These are phyloP conservation scores for Rhodosporidiobolus sp. DNA, from an alignment of 768 basidiomycete genomes.

Conservation along the genomic window DNA sequence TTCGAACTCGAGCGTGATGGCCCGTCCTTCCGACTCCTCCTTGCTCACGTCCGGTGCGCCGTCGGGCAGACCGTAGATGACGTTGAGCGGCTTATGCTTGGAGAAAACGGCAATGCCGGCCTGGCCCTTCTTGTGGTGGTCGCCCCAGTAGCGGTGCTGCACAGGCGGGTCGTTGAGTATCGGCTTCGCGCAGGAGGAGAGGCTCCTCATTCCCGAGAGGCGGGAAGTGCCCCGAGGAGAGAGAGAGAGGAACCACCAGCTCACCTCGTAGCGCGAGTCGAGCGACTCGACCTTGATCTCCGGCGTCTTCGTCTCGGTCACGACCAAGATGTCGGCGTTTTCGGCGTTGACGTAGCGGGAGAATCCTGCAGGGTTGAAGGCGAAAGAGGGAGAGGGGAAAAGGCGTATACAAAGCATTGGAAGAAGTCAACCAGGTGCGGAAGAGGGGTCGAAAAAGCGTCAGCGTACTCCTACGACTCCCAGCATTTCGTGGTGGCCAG, in stretches of 20 bases:
- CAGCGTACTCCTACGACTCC: background rate
- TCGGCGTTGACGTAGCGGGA: slow-evolving; percentile 78
- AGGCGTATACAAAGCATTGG: too few species aligned
- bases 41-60: slow-evolving; percentile 57
- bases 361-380: slow-evolving; percentile 56
- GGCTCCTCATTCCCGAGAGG: background rate
- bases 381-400: background rate
- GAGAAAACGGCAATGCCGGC: slow-evolving; percentile 77
- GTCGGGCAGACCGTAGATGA: slow-evolving; percentile 66
- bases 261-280: slow-evolving; percentile 25
- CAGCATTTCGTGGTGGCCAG: too few species aligned
- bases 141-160: slow-evolving; percentile 43
- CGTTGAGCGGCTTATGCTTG: slow-evolving; percentile 67
- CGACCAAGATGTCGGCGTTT: slow-evolving; percentile 74
- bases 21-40: slow-evolving; percentile 57
- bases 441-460: background rate
- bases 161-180: too few species aligned
- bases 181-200: too few species aligned
- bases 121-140: slow-evolving; percentile 66
- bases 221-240: background rate
- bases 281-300: slow-evolving; percentile 41
- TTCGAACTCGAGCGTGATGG: slow-evolving; percentile 76
- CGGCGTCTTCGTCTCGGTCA: slow-evolving; percentile 79
- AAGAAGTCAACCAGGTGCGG: too few species aligned
- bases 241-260: background rate